Evolutionary conservation across 345 rosid species (phyloP), one percentile per base, ranked within the genome.

Genomic region (Arabidopsis suecica): DNA sequence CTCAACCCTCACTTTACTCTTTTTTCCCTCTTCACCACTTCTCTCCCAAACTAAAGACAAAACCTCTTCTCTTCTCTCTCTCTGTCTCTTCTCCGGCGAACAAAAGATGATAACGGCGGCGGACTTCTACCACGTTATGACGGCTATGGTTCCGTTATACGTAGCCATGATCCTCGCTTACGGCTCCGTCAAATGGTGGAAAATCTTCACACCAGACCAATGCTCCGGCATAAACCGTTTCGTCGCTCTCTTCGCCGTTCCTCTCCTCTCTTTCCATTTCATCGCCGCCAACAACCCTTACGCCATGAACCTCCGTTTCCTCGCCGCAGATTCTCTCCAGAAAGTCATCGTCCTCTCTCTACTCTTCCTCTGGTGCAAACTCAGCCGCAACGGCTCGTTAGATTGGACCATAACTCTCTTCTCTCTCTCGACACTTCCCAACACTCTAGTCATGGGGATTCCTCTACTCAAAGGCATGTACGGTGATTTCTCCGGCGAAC

Each of bases 161-260:
- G 99, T 95, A 82, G 99, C 99, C 72, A 92, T 95, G 98, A 80
- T 87, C 67, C 76, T 95, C 40, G 99, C 98, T 3, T 95, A 95
- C 65, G 98, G 99, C 18, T 95, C 99, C 0, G 99, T 95, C 47
- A 91, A 89, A 74, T 95, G 99, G 99, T 95, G 99, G 99, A 93
- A 93, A 71, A 92, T 95, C 65, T 95, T 95, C 85, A 84, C 94
- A 13, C 99, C 97, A 1, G 97, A 89, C 32, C 99, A 95, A 75
- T 95, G 99, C 79, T 93, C 98, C 30, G 99, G 98, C 54, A 95
- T 95, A 83, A 95, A 95, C 80, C 97, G 99, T 7, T 93, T 95
- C 70, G 99, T 95, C 20, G 99, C 99, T 38, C 89, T 95, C 18
- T 95, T 95, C 79, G 99, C 99, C 22, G 99, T 95, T 12, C 99